Conservation (phyloP, 768 basidiomycete genomes). For the Russula lepida region DNA sequence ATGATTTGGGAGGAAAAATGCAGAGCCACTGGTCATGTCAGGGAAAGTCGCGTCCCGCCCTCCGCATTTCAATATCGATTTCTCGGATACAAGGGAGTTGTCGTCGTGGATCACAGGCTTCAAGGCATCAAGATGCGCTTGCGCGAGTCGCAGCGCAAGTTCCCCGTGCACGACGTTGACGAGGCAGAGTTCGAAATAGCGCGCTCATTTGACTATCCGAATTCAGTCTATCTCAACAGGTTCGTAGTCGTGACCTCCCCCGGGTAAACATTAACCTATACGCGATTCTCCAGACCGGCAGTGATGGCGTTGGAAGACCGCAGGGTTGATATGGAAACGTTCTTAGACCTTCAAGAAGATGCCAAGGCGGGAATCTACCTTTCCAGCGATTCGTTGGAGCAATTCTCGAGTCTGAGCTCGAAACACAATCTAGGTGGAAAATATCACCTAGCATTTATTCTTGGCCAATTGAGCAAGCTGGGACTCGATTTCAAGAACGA, state of each 20-base stretch:
- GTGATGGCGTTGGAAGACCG: constrained; percentile 77
- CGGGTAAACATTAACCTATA: neutral
- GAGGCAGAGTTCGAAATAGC: constrained; percentile 65
- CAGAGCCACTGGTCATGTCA: constrained; percentile 24
- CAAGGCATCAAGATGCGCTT: neutral
- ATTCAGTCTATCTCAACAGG: constrained; percentile 65
- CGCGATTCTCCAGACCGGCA: constrained; percentile 46
- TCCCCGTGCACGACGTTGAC: constrained; percentile 41
- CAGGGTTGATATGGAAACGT: constrained; percentile 49
- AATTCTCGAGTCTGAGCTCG: constrained; percentile 43
- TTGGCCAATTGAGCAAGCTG: constrained; percentile 33
- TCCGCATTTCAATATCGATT: constrained; percentile 71
- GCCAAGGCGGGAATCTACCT: constrained; percentile 50
- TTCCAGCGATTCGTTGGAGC: constrained; percentile 47
- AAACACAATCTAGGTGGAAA: constrained; percentile 37
- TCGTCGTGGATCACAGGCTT: neutral
- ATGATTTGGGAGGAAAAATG: constrained; percentile 54
- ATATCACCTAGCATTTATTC: constrained; percentile 43
- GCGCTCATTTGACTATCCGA: constrained; percentile 49
- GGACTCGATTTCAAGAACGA: too few relatives aligned
- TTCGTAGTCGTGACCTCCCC: constrained; percentile 23
- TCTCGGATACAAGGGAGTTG: neutral
- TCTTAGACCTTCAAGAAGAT: constrained; percentile 59
- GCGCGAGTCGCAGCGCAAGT: constrained; percentile 50
- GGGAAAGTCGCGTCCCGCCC: neutral